Conservation (phyloP, 73 alveolate species). For the Durusdinium trenchii region DNA sequence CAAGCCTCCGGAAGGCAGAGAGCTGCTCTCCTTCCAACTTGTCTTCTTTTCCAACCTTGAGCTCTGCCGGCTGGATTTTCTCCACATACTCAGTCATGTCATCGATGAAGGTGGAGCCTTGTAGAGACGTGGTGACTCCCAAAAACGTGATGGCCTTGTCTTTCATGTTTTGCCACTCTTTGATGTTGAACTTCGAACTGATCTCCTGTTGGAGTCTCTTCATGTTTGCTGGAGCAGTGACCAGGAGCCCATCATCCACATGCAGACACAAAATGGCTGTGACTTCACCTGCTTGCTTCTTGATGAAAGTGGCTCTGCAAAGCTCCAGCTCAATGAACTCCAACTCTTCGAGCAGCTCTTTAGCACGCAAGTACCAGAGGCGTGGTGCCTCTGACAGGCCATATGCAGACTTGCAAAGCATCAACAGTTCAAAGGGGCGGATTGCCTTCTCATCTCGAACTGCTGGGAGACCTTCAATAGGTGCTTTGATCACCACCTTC, state of each 20-base stretch:
- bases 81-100: slow-evolving; percentile 39
- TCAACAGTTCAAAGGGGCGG: neutral
- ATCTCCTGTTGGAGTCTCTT: neutral
- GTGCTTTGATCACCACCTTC: neutral
- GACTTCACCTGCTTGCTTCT: neutral
- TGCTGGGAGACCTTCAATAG: neutral
- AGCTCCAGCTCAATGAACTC: neutral
- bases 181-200: neutral
- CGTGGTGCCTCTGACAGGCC: slow-evolving; percentile 44
- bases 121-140: neutral
- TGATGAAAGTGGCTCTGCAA: neutral
- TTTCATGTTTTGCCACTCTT: neutral
- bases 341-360: neutral
- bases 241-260: slow-evolving; percentile 41
- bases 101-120: neutral
- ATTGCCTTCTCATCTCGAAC: no score
- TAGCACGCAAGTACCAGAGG: neutral
- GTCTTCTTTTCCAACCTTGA: neutral
- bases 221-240: neutral
- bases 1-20: neutral
- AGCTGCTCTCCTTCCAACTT: neutral
- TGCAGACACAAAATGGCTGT: neutral
- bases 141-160: neutral
- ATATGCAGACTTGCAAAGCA: slow-evolving; percentile 9
- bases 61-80: neutral